These are phyloP conservation scores for Poteriospumella lacustris DNA, from an alignment of 108 stramenopile species.

Conservation along the genomic window DNA sequence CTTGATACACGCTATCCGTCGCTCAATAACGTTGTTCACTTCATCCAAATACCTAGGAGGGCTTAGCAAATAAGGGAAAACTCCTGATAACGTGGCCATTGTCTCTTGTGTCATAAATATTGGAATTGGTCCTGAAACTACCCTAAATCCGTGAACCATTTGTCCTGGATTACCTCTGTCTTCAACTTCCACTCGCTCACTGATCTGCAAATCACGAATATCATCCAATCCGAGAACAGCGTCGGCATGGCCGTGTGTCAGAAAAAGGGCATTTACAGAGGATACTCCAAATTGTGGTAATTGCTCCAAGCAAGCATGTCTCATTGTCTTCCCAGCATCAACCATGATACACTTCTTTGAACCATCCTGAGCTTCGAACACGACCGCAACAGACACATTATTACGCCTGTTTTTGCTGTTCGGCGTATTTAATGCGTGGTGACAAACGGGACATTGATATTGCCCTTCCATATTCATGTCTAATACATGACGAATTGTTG, in stretches of 20 bases:
- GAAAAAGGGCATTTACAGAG: conserved; percentile 30
- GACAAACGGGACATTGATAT: conserved; percentile 6
- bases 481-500: conserved; percentile 9
- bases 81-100: background rate
- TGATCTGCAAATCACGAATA: conserved; percentile 37
- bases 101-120: conserved; percentile 23
- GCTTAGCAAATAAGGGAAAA: conserved; percentile 18
- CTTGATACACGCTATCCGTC: conserved; percentile 18
- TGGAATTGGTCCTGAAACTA: conserved; percentile 11
- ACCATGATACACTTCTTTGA: conserved; percentile 29
- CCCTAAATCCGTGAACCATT: background rate
- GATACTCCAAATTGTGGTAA: conserved; percentile 28
- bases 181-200: background rate
- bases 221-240: conserved; percentile 45
- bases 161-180: background rate
- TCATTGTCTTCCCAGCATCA: conserved; percentile 38
- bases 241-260: conserved; percentile 47
- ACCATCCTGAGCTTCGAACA: background rate
- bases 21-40: background rate
- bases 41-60: conserved; percentile 6
- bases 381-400: conserved; percentile 25
- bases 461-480: background rate
- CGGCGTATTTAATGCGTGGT: background rate
- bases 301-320: conserved; percentile 33
- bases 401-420: conserved; percentile 25